These are phyloP conservation scores for Nymphaea thermarum DNA, from an alignment of 164 flowering plant species.

Conservation along the genomic window DNA sequence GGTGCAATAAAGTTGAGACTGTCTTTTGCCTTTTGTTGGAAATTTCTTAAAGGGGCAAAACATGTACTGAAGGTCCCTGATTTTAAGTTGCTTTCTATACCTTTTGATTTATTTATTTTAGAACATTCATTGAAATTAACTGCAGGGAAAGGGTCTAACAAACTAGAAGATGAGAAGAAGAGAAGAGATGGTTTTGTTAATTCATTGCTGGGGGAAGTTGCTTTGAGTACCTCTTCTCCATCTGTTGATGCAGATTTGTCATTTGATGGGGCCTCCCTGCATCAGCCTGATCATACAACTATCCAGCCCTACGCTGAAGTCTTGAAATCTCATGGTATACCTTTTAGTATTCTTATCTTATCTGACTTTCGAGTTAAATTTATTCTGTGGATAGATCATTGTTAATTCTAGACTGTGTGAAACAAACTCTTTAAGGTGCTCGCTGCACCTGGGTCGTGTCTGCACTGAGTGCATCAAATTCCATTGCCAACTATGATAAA, in stretches of 20 bases:
- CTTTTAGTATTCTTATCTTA: not conserved
- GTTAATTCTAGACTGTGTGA: too few species aligned
- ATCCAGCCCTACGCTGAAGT: constrained; percentile 7
- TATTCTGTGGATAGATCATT: too few species aligned
- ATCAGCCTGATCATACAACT: constrained; percentile 15
- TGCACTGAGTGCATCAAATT: too few species aligned
- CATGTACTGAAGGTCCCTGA: too few species aligned
- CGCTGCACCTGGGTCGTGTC: too few species aligned
- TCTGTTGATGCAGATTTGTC: constrained; percentile 7
- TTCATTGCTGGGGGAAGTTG: constrained; percentile 35
- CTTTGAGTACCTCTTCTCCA: constrained; percentile 11
- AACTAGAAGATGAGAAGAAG: constrained; percentile 35
- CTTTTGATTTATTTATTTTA: not conserved
- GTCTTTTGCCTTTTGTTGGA: too few species aligned
- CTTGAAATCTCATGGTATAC: constrained; percentile 28
- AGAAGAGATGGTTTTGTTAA: constrained; percentile 75
- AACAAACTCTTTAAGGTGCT: too few species aligned
- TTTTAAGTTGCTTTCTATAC: too few species aligned
- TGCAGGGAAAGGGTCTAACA: constrained; percentile 40
- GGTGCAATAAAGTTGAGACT: constrained; percentile 21
- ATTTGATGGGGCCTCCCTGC: constrained; percentile 13
- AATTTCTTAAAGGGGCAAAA: too few species aligned
- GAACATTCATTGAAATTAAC: not conserved
- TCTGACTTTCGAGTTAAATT: not conserved
- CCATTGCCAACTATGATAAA: too few species aligned